Conservation (phyloP, 139 green algal genomes). For the Tetradesmus obliquus region DNA sequence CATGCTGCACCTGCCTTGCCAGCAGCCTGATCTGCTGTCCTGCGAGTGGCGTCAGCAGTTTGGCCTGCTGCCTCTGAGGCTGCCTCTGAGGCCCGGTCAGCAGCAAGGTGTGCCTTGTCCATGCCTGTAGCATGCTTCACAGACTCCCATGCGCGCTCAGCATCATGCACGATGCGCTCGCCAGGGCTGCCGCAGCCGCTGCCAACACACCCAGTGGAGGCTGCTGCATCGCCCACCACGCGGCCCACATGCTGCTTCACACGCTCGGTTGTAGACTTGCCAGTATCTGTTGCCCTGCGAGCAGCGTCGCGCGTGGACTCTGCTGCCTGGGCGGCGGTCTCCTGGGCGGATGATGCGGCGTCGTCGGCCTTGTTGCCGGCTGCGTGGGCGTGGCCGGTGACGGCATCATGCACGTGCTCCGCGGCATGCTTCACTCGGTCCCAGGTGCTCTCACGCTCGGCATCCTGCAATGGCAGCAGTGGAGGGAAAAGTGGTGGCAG, state of each 20-base stretch:
- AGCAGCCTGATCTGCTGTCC: neutral
- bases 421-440: neutral
- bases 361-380: neutral
- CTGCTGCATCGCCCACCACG: neutral
- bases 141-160: neutral
- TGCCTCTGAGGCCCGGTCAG: neutral
- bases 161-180: neutral
- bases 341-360: neutral
- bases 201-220: neutral
- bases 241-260: neutral
- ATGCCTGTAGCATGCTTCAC: neutral
- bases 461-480: neutral
- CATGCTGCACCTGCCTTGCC: neutral
- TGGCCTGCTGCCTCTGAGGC: neutral
- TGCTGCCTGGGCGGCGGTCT: constrained; percentile 5
- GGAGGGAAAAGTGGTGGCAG: neutral
- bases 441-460: neutral
- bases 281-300: neutral
- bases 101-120: neutral
- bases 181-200: neutral
- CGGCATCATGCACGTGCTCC: neutral
- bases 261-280: neutral
- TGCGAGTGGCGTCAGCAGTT: neutral
- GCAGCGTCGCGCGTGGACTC: neutral
- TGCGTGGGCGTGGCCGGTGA: neutral